Evolutionary conservation across 129 eudicot species (phyloP).

Genomic region (carrot (Daucus carota)): DNA sequence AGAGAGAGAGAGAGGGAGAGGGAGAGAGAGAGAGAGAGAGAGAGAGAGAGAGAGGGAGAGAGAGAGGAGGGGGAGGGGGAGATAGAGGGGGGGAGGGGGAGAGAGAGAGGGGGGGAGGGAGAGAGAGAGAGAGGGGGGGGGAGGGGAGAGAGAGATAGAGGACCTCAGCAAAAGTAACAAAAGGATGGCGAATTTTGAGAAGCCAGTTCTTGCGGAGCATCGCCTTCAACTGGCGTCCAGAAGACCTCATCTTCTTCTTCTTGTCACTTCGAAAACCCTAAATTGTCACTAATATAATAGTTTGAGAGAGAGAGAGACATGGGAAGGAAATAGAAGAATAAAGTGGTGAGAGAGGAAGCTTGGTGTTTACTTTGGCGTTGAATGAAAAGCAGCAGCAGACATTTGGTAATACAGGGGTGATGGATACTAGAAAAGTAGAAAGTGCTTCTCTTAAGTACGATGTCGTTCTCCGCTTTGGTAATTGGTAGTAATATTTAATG

Average conservation of each 20-base stretch:
- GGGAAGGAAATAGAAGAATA: background rate
- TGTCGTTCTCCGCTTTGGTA: background rate
- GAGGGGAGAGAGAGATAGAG: background rate
- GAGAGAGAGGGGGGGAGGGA: background rate
- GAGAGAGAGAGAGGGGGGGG: background rate
- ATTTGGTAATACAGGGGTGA: background rate
- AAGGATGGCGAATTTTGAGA: conserved; percentile 89
- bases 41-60: background rate
- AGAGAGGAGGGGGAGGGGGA: too few species aligned
- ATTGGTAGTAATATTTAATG: too few species aligned
- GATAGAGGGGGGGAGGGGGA: background rate
- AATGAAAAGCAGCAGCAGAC: background rate
- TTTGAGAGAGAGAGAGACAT: background rate
- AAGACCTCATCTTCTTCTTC: conserved; percentile 33
- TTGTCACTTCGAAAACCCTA: conserved; percentile 28
- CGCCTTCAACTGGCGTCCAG: conserved; percentile 70
- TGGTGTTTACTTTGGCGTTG: conserved; percentile 6
- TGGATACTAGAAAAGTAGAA: background rate
- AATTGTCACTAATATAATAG: background rate
- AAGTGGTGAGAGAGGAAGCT: background rate
- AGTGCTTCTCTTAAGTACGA: background rate
- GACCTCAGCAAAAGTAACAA: conserved; percentile 77
- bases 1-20: background rate
- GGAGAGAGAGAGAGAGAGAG: background rate
- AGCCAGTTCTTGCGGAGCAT: conserved; percentile 98